A percentile compares a stretch with the other conserved stretches of the same genome.
Conservation (phyloP, 176 grass and related monocot species). For the Elymus sibiricus region DNA sequence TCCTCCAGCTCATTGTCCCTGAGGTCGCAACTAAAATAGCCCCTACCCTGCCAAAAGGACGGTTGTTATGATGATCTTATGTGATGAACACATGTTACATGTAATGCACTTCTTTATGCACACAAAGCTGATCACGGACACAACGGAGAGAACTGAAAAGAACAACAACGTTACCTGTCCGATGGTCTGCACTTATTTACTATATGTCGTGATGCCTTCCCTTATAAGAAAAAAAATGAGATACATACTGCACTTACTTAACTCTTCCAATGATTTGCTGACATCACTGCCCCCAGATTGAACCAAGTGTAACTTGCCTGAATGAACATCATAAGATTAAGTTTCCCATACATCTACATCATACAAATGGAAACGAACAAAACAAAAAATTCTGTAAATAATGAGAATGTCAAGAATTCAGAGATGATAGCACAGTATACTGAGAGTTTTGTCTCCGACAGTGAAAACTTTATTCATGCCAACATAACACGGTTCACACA, state of each 20-base stretch:
- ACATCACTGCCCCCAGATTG: conserved; percentile 51
- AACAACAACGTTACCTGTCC: neutral
- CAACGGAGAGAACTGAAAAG: neutral
- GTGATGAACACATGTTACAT: neutral
- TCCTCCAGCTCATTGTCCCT: neutral
- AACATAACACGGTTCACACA: too few species aligned
- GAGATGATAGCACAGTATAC: too few species aligned
- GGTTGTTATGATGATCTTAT: neutral
- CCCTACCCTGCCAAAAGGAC: conserved; percentile 37
- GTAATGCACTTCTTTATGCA: neutral
- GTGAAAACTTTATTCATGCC: too few species aligned
- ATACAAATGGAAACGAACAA: too few species aligned
- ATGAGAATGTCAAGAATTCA: too few species aligned
- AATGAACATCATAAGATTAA: too few species aligned
- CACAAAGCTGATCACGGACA: neutral
- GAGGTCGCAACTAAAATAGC: conserved; percentile 25
- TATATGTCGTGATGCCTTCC: neutral
- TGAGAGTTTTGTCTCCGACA: too few species aligned
- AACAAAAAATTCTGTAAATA: too few species aligned
- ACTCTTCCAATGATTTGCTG: conserved; percentile 62
- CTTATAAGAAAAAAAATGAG: conserved; percentile 7
- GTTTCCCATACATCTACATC: too few species aligned
- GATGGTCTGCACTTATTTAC: neutral
- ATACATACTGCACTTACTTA: conserved; percentile 37
- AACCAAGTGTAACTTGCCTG: conserved; percentile 32